phyloP scores from a whole-genome alignment of 164 flowering plant genomes.

The Macadamia tetraphylla region DNA sequence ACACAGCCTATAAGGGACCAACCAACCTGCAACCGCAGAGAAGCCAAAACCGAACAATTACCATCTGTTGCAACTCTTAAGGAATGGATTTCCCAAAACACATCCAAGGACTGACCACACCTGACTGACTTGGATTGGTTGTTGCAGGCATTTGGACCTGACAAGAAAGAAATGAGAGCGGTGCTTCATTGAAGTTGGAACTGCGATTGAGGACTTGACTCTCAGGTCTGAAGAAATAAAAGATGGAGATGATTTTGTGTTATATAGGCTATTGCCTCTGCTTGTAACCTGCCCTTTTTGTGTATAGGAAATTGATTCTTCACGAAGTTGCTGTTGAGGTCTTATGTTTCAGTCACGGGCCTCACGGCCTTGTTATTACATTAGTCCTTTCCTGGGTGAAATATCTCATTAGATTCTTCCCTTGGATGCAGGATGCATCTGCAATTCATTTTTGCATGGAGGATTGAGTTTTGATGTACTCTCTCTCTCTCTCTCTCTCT shows the following conservation, averaged over 20 bases:
- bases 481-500: too few species aligned
- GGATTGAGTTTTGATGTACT: too few species aligned
- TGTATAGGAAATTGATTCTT: constrained; percentile 1
- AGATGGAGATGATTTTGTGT: not conserved
- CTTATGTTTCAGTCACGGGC: not conserved
- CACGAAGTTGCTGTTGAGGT: not conserved
- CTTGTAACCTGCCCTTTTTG: not conserved
- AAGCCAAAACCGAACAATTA: too few species aligned
- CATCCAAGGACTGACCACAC: too few species aligned
- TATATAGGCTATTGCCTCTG: not conserved
- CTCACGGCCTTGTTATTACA: not conserved
- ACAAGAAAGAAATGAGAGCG: constrained; percentile 63
- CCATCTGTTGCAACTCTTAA: too few species aligned
- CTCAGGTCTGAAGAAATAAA: not conserved
- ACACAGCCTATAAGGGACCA: too few species aligned
- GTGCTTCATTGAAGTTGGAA: constrained; percentile 42
- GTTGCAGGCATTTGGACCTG: constrained; percentile 72
- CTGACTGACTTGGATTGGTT: not conserved
- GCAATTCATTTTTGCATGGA: too few species aligned
- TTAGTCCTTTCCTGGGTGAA: too few species aligned
- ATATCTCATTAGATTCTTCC: too few species aligned
- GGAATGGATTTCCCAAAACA: too few species aligned
- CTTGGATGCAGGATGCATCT: too few species aligned
- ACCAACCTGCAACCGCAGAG: too few species aligned
- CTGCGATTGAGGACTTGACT: not conserved